Evolutionary conservation across 176 grass and related monocot species (phyloP), one percentile per base, ranked within the genome.

Genomic region (Raddia distichophylla): DNA sequence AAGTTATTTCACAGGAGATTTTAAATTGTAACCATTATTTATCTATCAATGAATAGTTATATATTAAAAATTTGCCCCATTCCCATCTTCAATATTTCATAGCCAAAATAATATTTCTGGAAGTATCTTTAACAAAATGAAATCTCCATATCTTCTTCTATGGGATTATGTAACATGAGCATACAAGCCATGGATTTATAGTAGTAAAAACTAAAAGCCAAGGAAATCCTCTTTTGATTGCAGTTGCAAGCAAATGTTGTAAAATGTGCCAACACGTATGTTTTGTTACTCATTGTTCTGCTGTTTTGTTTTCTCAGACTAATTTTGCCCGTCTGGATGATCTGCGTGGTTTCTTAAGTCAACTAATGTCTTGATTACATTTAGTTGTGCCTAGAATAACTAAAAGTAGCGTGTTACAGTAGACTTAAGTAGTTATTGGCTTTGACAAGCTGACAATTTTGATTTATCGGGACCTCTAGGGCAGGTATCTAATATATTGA

Each of bases 401-500:
- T 73, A 17, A 1, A 22, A 16, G 17, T 37, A n/a, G 27, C 6
- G 5, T 16, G 22, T 20, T 64, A 62, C 54, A 62, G 14, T 35
- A 56, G 4, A 10, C 58, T 68, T 68, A 59, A 22, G 79, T 50
- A 22, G 9, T 18, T 82, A 34, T 66, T 47, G 49, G 68, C 17
- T 82, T 78, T 73, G 13, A 68, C 15, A 88, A 79, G 7, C 48
- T 66, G 60, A 79, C 48, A 56, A 17, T 74, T 84, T 3, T 70
- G 22, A 27, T 16, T 34, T 54, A 67, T 56, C 54, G 71, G 82
- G 80, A 20, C 19, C 67, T 77, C 67, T 86, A 43, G 79, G 60
- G 18, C 67, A 86, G 66, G 84, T 93, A 89, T 89, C 74, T 86
- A 73, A 81, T 44, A 68, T 50, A 8, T 73, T 58, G 20, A 51